Conservation (phyloP, 176 grass and related monocot species). For the Tuctoria greenei region DNA sequence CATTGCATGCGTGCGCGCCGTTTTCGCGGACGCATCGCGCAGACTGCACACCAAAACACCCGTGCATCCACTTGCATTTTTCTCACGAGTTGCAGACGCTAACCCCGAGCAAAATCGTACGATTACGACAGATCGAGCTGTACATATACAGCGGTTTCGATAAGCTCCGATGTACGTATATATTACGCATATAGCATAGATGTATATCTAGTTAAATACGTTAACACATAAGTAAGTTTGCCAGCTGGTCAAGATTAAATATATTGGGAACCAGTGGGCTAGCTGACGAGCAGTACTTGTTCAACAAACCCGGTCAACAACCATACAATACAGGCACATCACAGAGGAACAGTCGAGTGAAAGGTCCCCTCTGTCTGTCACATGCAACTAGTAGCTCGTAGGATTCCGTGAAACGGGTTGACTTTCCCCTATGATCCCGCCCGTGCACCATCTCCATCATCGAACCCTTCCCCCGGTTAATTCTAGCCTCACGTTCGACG, state of each 20-base stretch:
- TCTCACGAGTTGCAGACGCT: neutral
- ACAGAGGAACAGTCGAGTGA: slow-evolving; percentile 15
- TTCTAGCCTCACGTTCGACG: neutral
- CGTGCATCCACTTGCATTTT: neutral
- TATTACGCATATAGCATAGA: neutral
- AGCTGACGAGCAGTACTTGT: neutral
- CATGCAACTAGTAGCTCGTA: slow-evolving; percentile 9
- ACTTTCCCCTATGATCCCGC: slow-evolving; percentile 6
- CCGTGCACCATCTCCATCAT: slow-evolving; percentile 37
- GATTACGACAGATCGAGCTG: neutral
- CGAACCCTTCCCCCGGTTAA: neutral
- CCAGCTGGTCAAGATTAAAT: slow-evolving; percentile 17
- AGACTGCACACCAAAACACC: neutral
- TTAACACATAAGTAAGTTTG: neutral
- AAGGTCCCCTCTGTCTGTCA: slow-evolving; percentile 14
- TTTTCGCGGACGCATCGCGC: neutral
- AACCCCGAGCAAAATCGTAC: neutral
- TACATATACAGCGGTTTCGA: neutral
- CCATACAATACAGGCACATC: neutral
- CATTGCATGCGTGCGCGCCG: neutral
- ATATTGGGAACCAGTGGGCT: neutral
- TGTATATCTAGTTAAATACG: neutral
- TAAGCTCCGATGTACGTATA: neutral
- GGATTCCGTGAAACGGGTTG: slow-evolving; percentile 34
- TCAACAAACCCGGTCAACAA: slow-evolving; percentile 30